These are phyloP conservation scores for Wickerhamomyces hampshirensis DNA, from an alignment of 805 yeast species.

Conservation along the genomic window DNA sequence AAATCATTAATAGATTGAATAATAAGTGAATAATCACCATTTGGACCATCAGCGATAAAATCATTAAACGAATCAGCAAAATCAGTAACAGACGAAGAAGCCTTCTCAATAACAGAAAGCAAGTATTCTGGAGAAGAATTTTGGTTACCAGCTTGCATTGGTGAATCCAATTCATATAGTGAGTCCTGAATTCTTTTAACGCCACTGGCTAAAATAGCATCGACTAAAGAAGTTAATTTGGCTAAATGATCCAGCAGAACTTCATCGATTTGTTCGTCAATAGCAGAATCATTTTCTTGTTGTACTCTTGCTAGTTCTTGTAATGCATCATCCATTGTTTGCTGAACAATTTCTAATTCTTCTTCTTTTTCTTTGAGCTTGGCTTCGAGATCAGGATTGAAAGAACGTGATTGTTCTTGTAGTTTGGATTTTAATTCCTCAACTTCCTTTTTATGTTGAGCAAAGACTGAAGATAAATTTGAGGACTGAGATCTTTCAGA, in stretches of 20 bases:
- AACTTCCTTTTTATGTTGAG: conserved; percentile 61
- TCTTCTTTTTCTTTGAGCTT: conserved; percentile 63
- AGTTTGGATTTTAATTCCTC: conserved; percentile 40
- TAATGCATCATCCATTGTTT: conserved; percentile 70
- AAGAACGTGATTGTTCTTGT: conserved; percentile 20
- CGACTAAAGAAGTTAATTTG: conserved; percentile 54
- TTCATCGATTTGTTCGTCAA: conserved; percentile 55
- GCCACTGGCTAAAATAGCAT: conserved; percentile 65
- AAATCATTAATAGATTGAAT: conserved; percentile 61
- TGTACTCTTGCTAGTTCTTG: conserved; percentile 50
- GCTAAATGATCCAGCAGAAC: conserved; percentile 43
- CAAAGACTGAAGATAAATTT: conserved; percentile 53
- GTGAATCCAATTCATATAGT: conserved; percentile 64
- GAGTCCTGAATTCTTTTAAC: conserved; percentile 71
- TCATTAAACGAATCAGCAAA: conserved; percentile 75
- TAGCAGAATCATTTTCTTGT: conserved; percentile 43
- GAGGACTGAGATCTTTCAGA: conserved; percentile 59
- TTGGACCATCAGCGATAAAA: conserved; percentile 71
- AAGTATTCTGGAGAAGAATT: conserved; percentile 68
- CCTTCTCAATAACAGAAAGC: conserved; percentile 63
- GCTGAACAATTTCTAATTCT: conserved; percentile 74
- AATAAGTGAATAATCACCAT: conserved; percentile 54
- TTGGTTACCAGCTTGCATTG: conserved; percentile 79
- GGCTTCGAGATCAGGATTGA: conserved; percentile 34
- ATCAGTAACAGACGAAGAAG: conserved; percentile 68